Percentiles rank a stretch among this genome's conserved stretches.
phyloP scores from a whole-genome alignment of 106 monocot genomes.

The Dioscorea zingiberensis region DNA sequence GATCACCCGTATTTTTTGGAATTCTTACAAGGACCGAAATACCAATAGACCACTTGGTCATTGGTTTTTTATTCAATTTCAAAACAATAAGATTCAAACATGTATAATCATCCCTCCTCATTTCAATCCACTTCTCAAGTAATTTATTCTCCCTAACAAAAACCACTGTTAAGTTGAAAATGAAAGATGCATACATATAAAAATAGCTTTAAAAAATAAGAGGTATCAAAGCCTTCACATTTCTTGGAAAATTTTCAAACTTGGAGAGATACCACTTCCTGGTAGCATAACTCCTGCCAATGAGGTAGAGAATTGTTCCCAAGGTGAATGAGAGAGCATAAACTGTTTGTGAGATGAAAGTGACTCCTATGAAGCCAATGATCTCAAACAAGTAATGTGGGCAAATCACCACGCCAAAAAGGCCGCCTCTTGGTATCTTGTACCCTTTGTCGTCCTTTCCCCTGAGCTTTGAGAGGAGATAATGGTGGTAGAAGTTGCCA shows the following conservation, averaged over 20 bases:
- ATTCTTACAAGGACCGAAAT: no score
- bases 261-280: slow-evolving; percentile 68
- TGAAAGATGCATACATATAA: not conserved
- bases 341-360: slow-evolving; percentile 54
- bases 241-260: slow-evolving; percentile 56
- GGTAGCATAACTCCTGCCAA: slow-evolving; percentile 63
- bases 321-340: slow-evolving; percentile 28
- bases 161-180: no score
- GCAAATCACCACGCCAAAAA: slow-evolving; percentile 63
- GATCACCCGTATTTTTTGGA: no score
- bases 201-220: slow-evolving; percentile 35
- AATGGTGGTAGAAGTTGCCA: slow-evolving; percentile 82
- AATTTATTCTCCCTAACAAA: no score
- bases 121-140: no score
- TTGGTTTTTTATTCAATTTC: no score
- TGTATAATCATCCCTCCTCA: no score
- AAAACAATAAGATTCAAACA: no score
- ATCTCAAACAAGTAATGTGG: slow-evolving; percentile 93
- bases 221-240: slow-evolving; percentile 63
- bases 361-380: slow-evolving; percentile 32
- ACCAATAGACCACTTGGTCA: no score
- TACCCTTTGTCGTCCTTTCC: slow-evolving; percentile 45
- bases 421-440: slow-evolving; percentile 73
- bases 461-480: slow-evolving; percentile 53
- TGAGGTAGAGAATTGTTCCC: slow-evolving; percentile 42